phyloP scores from a whole-genome alignment of 768 basidiomycete genomes.

The Sarcodon aspratus region DNA sequence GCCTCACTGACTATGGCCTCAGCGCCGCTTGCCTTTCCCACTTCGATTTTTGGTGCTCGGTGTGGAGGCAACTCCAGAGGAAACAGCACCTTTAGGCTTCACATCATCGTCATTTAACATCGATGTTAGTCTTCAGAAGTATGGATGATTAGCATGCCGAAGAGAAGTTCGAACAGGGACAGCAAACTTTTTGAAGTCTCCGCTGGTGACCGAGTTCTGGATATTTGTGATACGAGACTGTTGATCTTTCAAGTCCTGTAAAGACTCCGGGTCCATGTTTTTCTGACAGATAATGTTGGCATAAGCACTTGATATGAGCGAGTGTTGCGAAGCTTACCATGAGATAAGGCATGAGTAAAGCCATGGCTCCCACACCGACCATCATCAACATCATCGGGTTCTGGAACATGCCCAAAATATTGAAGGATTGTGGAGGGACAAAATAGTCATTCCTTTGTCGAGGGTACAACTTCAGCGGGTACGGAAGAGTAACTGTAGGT shows the following conservation, averaged over 20 bases:
- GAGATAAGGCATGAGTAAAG: constrained; percentile 65
- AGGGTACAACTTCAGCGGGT: constrained; percentile 49
- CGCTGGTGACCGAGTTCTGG: constrained; percentile 45
- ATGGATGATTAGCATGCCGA: too few relatives aligned
- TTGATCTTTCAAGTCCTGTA: constrained; percentile 52
- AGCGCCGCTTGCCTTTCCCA: too few relatives aligned
- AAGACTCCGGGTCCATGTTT: constrained; percentile 60
- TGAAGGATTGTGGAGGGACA: constrained; percentile 61
- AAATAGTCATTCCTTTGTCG: constrained; percentile 54
- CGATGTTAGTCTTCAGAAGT: too few relatives aligned
- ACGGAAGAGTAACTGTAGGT: constrained; percentile 43
- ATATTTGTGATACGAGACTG: constrained; percentile 45
- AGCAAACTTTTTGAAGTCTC: constrained; percentile 33
- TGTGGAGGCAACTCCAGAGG: too few relatives aligned
- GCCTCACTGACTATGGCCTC: too few relatives aligned
- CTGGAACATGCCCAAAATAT: constrained; percentile 61
- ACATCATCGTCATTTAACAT: too few relatives aligned
- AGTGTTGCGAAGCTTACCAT: constrained; percentile 35
- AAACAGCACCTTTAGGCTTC: too few relatives aligned
- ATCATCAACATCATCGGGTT: constrained; percentile 83
- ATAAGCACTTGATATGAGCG: constrained; percentile 31
- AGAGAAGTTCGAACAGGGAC: background rate
- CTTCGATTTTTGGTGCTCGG: too few relatives aligned
- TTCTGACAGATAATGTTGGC: constrained; percentile 31
- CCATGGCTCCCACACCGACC: constrained; percentile 52